Percentiles rank a stretch among this genome's conserved stretches.
These are phyloP conservation scores for Parmelia sp. DNA, from an alignment of 495 filamentous ascomycete species.

Conservation along the genomic window DNA sequence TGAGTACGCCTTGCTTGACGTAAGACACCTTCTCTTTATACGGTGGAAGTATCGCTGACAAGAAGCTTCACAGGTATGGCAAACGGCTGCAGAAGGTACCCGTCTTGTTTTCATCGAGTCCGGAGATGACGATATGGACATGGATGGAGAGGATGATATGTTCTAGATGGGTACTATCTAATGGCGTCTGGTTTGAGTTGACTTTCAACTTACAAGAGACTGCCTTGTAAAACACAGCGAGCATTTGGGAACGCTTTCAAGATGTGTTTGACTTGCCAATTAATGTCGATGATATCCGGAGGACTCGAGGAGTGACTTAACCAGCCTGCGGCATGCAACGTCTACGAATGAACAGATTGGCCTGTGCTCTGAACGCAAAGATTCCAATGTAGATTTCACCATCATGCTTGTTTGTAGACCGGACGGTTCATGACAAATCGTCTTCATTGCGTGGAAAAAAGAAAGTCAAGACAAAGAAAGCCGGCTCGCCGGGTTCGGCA, in stretches of 20 bases:
- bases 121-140: constrained; percentile 47
- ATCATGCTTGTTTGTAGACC: no score
- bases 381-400: no score
- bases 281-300: no score
- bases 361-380: no score
- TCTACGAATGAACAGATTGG: no score
- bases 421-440: no score
- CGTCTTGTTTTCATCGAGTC: constrained; percentile 74
- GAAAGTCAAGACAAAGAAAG: not conserved
- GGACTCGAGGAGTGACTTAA: no score
- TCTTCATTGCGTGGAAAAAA: not conserved
- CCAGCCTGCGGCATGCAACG: no score
- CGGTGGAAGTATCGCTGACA: constrained; percentile 30
- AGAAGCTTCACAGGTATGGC: constrained; percentile 66
- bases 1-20: constrained; percentile 81
- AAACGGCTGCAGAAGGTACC: constrained; percentile 80
- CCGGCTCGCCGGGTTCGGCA: not conserved
- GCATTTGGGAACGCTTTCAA: not conserved
- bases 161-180: not conserved
- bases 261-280: not conserved
- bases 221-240: not conserved
- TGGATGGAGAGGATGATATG: constrained; percentile 20
- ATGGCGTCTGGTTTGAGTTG: constrained; percentile 1
- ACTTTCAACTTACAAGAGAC: not conserved
- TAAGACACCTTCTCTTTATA: constrained; percentile 47